Conservation (phyloP, 768 basidiomycete species). For the Pleurotus tuber-regium region DNA sequence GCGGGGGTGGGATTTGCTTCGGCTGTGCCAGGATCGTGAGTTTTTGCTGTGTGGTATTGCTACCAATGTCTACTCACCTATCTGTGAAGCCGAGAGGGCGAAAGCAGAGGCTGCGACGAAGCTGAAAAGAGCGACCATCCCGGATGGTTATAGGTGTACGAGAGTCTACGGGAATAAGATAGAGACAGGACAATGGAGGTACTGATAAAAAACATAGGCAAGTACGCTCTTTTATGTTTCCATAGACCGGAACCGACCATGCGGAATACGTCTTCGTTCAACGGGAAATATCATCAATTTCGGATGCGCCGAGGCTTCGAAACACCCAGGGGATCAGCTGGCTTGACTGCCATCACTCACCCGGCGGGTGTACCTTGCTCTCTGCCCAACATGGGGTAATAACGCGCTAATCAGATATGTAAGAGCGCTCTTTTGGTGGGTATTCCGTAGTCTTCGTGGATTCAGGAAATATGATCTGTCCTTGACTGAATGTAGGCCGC, state of each 20-base stretch:
- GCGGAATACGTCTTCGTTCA: background rate
- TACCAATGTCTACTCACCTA: background rate
- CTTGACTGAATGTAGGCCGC: too few relatives aligned
- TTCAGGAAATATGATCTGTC: too few relatives aligned
- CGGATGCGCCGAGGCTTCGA: background rate
- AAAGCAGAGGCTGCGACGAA: background rate
- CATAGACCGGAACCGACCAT: background rate
- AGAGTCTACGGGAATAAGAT: background rate
- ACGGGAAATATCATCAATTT: background rate
- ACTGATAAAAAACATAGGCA: background rate
- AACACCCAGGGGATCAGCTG: background rate
- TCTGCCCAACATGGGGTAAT: background rate
- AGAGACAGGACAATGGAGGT: background rate
- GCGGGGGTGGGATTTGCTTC: background rate
- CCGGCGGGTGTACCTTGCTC: background rate
- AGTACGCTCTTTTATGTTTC: background rate
- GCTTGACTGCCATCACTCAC: background rate
- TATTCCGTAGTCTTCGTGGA: background rate
- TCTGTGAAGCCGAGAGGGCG: background rate
- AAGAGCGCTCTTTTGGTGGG: background rate
- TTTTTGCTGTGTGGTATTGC: background rate
- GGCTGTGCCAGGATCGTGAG: background rate
- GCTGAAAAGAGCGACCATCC: slow-evolving; percentile 7
- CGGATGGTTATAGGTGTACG: background rate
- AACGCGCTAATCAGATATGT: background rate